Evolutionary conservation across 345 rosid species (phyloP).

Genomic region (Anastatica hierochuntica): DNA sequence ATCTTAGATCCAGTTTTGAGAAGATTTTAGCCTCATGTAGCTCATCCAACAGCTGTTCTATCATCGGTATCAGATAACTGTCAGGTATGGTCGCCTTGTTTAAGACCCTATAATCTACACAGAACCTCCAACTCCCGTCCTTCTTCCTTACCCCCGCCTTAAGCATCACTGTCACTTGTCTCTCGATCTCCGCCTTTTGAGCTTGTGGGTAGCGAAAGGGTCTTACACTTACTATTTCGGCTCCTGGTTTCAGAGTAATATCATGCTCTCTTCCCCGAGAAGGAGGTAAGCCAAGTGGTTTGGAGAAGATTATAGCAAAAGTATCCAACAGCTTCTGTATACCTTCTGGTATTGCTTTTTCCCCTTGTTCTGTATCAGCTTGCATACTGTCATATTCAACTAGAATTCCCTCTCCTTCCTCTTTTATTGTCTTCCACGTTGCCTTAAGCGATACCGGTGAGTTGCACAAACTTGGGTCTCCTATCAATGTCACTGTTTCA

Average conservation of each 20-base stretch:
- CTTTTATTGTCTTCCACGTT: too few relatives aligned
- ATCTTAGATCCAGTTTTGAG: background rate
- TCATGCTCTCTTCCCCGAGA: background rate
- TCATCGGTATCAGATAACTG: background rate
- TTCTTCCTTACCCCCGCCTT: background rate
- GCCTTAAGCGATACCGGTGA: too few relatives aligned
- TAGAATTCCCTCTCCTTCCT: too few relatives aligned
- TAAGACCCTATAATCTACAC: background rate
- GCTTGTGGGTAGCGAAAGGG: background rate
- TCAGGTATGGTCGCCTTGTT: background rate
- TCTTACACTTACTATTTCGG: background rate
- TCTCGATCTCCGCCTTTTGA: background rate
- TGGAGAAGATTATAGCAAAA: too few relatives aligned
- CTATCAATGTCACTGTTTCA: too few relatives aligned
- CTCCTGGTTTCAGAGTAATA: accelerated
- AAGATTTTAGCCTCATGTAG: accelerated
- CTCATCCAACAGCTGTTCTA: background rate
- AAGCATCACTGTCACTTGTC: background rate
- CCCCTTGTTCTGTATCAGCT: too few relatives aligned
- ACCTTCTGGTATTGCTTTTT: background rate
- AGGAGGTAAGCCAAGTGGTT: background rate
- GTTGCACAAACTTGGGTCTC: too few relatives aligned
- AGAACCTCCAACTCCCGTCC: too few relatives aligned
- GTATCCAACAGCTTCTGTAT: too few relatives aligned
- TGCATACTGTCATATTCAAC: too few relatives aligned